These are phyloP conservation scores for Pseudozyma thailandica DNA, from an alignment of 1,284 basidiomycete species.

Conservation along the genomic window DNA sequence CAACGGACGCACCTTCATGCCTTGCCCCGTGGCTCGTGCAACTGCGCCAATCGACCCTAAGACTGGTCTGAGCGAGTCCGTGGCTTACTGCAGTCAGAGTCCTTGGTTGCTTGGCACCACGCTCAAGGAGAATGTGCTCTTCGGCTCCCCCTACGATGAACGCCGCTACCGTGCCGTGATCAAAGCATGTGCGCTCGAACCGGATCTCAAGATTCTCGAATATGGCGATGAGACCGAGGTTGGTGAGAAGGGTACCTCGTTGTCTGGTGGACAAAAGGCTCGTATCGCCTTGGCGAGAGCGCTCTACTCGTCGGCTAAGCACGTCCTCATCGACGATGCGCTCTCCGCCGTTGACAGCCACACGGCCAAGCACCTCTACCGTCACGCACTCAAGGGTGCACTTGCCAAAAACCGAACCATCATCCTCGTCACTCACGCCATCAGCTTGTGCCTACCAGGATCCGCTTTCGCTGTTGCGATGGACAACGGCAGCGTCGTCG, in stretches of 20 bases:
- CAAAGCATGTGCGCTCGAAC: slow-evolving; percentile 81
- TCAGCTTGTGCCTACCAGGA: slow-evolving; percentile 78
- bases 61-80: slow-evolving; percentile 76
- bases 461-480: slow-evolving; percentile 78
- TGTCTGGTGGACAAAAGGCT: slow-evolving; percentile 93
- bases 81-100: slow-evolving; percentile 93
- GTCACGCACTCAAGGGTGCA: slow-evolving; percentile 75
- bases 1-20: slow-evolving; percentile 71
- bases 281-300: slow-evolving; percentile 80
- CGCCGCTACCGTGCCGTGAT: slow-evolving; percentile 81
- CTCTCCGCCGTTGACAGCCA: slow-evolving; percentile 89
- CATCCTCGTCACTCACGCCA: slow-evolving; percentile 87
- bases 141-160: slow-evolving; percentile 82
- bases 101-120: slow-evolving; percentile 92
- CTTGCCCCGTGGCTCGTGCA: slow-evolving; percentile 70
- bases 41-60: slow-evolving; percentile 68
- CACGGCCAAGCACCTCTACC: slow-evolving; percentile 80
- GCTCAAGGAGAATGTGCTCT: slow-evolving; percentile 93
- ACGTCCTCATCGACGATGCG: slow-evolving; percentile 89
- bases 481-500: slow-evolving; percentile 79
- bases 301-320: slow-evolving; percentile 87
- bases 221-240: slow-evolving; percentile 94
- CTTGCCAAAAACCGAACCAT: slow-evolving; percentile 77
- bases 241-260: slow-evolving; percentile 77
- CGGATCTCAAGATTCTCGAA: slow-evolving; percentile 88